Percentiles rank a stretch among this genome's conserved stretches.
Conservation (phyloP, 352 stramenopile genomes). For the Elongisporangium senticosum region DNA sequence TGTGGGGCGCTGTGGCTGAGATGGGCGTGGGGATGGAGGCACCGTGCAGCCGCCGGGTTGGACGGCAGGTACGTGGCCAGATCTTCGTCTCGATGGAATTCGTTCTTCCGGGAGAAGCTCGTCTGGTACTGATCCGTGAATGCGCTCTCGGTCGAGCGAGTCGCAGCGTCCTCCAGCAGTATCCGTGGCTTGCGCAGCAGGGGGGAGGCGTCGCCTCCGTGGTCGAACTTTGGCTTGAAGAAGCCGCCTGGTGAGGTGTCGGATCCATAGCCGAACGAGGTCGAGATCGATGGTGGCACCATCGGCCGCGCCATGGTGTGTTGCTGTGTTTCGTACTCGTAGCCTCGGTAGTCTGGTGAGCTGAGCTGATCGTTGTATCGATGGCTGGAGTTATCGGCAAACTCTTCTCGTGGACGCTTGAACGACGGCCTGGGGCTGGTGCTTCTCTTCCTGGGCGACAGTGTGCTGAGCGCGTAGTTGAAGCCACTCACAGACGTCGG, state of each 20-base stretch:
- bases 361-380: conserved; percentile 6
- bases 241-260: neutral
- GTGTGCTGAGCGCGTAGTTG: conserved; percentile 25
- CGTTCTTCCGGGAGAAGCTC: neutral
- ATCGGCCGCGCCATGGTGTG: neutral
- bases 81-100: neutral
- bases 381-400: neutral
- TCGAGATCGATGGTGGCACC: neutral
- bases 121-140: neutral
- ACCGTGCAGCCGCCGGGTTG: neutral
- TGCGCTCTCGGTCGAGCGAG: neutral
- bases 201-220: conserved; percentile 3
- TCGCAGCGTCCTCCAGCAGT: neutral
- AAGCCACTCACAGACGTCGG: conserved; percentile 30
- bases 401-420: conserved; percentile 15
- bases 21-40: neutral
- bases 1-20: neutral
- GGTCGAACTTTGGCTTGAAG: conserved; percentile 11
- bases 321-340: neutral
- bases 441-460: conserved; percentile 38
- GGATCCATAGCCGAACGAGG: neutral
- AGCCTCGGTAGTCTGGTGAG: neutral
- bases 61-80: neutral
- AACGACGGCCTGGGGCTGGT: conserved; percentile 13
- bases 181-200: conserved; percentile 13